Percentiles rank a stretch among this genome's conserved stretches.
phyloP scores from a whole-genome alignment of 2,329 filamentous ascomycete species.

The Ophiostoma angusticollis region DNA sequence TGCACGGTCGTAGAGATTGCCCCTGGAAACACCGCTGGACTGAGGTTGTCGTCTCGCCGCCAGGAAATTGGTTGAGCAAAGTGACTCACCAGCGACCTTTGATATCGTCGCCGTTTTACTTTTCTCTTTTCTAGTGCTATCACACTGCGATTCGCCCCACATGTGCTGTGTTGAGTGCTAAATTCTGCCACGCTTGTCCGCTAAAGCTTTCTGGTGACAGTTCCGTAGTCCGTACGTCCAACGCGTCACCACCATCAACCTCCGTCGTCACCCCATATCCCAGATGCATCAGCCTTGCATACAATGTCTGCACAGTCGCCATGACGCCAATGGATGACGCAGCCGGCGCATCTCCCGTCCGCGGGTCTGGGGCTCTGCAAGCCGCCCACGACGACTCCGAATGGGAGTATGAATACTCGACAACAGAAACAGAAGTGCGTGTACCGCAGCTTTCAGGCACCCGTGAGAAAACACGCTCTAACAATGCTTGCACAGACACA shows the following conservation, averaged over 20 bases:
- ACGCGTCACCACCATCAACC: no score
- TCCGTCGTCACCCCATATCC: no score
- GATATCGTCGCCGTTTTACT: neutral
- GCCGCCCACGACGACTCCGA: constrained; percentile 41
- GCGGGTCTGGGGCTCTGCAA: neutral
- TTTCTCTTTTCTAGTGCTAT: neutral
- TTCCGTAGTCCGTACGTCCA: no score
- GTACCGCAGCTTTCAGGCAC: no score
- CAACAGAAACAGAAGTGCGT: constrained; percentile 46
- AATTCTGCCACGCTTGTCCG: constrained; percentile 20
- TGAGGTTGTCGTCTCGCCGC: no score
- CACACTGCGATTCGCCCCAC: neutral
- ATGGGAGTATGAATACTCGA: constrained; percentile 56
- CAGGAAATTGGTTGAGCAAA: no score
- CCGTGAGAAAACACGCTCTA: no score
- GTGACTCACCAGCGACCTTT: no score
- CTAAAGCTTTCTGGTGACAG: constrained; percentile 14
- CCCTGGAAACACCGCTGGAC: no score
- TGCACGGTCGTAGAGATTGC: no score
- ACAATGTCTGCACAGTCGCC: neutral
- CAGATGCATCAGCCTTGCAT: neutral
- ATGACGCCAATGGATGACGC: neutral
- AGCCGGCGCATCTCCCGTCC: neutral
- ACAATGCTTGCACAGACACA: constrained; percentile 42
- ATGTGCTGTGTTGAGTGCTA: neutral